Evolutionary conservation across 331 rosid species (phyloP).

Genomic region (Stylosanthes scabra): DNA sequence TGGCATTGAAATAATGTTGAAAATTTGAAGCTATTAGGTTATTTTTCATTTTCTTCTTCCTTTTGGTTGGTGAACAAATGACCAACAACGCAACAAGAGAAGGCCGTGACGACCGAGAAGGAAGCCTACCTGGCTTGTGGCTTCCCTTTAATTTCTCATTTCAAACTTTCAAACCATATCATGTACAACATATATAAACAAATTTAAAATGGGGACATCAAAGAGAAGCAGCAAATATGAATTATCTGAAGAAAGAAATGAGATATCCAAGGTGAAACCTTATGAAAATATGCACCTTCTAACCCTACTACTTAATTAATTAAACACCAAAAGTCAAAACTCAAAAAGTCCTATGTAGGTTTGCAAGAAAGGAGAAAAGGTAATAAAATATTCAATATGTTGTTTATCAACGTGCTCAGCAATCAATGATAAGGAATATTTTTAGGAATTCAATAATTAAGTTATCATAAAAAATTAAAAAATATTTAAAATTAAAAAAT

Average conservation of each 20-base stretch:
- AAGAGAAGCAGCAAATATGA: neutral
- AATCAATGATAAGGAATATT: too few relatives aligned
- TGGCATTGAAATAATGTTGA: slow-evolving; percentile 42
- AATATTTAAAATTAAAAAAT: too few relatives aligned
- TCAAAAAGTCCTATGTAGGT: slow-evolving; percentile 4
- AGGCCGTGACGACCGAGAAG: slow-evolving; percentile 19
- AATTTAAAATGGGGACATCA: neutral
- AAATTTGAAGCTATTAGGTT: slow-evolving; percentile 9
- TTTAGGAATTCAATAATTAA: too few relatives aligned
- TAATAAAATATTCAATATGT: neutral
- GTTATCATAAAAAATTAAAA: too few relatives aligned
- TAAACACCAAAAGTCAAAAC: neutral
- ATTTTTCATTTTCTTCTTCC: slow-evolving; percentile 25
- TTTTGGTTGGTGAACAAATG: slow-evolving; percentile 86
- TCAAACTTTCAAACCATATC: neutral
- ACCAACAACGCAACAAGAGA: slow-evolving; percentile 42
- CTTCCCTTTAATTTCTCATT: neutral
- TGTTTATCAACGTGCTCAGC: too few relatives aligned
- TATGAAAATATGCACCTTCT: slow-evolving; percentile 8
- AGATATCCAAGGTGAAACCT: neutral
- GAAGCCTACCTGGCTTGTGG: neutral
- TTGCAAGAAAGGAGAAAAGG: neutral
- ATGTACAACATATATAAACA: neutral
- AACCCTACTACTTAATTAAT: neutral
- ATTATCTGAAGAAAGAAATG: neutral